Conservation (phyloP, 192 early-diverging fungal species). For the Borealophlyctis nickersoniae region DNA sequence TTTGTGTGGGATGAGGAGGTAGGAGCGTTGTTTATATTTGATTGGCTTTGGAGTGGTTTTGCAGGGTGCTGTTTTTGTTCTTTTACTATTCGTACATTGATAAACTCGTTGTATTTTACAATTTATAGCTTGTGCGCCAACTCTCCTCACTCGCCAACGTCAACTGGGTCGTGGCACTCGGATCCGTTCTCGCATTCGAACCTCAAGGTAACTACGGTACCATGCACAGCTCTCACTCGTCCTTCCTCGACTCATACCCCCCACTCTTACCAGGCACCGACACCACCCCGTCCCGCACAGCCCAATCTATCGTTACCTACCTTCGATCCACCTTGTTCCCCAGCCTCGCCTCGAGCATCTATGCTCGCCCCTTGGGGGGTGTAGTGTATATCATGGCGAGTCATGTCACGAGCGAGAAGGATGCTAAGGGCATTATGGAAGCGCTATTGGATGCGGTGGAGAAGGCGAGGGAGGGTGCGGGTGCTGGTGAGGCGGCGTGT, state of each 20-base stretch:
- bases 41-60: no score
- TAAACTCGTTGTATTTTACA: neutral
- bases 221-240: no score
- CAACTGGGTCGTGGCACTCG: slow-evolving; percentile 64
- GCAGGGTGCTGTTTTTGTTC: no score
- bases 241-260: no score
- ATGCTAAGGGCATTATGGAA: neutral
- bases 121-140: slow-evolving; percentile 27
- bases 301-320: neutral
- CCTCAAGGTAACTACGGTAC: slow-evolving; percentile 32
- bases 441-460: neutral
- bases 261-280: no score
- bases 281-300: no score
- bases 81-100: neutral
- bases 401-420: neutral
- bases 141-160: slow-evolving; percentile 58
- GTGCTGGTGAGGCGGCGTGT: no score
- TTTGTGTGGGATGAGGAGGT: slow-evolving; percentile 41
- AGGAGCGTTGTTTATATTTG: neutral
- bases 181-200: slow-evolving; percentile 67
- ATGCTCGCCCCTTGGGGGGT: slow-evolving; percentile 70
- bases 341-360: slow-evolving; percentile 35
- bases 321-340: neutral
- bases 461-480: no score
- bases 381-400: slow-evolving; percentile 71